Conservation (phyloP, 2,329 filamentous ascomycete genomes). For the Exophiala xenobiotica region DNA sequence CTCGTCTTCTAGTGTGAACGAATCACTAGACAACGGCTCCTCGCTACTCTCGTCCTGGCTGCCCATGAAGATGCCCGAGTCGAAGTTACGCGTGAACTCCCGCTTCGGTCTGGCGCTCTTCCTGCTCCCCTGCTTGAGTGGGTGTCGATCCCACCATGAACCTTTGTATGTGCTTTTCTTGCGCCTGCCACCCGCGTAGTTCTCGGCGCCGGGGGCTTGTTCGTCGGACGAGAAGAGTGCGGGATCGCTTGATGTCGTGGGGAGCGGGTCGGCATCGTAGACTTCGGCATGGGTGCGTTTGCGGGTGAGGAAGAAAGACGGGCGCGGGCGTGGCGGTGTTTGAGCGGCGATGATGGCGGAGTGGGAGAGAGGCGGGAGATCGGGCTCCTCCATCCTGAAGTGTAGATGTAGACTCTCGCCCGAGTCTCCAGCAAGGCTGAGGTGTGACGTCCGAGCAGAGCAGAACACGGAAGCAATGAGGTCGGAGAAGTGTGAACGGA, state of each 20-base stretch:
- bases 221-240: constrained; percentile 51
- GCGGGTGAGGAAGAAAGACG: constrained; percentile 30
- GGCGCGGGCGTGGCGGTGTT: constrained; percentile 3
- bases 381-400: constrained; percentile 21
- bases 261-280: not conserved
- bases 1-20: constrained; percentile 41
- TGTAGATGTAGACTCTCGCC: not conserved
- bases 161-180: constrained; percentile 30
- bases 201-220: constrained; percentile 46
- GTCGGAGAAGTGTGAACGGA: too few species aligned
- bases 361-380: constrained; percentile 18
- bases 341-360: constrained; percentile 4
- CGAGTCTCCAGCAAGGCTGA: not conserved
- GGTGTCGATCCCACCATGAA: constrained; percentile 29
- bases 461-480: too few species aligned
- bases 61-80: constrained; percentile 50
- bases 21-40: constrained; percentile 38
- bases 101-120: constrained; percentile 39
- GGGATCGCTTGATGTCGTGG: constrained; percentile 37
- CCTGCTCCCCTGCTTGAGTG: constrained; percentile 5
- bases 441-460: too few species aligned
- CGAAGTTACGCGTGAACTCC: constrained; percentile 45
- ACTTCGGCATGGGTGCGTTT: constrained; percentile 37
- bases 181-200: constrained; percentile 33
- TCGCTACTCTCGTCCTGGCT: constrained; percentile 42